Percentiles rank a stretch among this genome's conserved stretches.
Conservation (phyloP, 805 yeast species). For the Kodamaea leandrae region DNA sequence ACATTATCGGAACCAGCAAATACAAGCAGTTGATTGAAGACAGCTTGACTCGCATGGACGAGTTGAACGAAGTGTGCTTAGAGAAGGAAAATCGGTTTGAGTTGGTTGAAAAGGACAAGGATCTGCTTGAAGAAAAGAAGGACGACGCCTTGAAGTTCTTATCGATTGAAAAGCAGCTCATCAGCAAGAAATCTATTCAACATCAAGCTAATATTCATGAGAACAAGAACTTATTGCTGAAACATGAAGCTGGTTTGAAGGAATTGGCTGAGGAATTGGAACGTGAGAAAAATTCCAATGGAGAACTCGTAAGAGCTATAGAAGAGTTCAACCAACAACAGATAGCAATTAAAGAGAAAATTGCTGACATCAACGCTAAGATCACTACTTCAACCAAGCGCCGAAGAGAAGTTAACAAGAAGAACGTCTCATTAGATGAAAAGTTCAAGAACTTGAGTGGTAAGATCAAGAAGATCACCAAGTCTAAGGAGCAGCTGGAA, state of each 20-base stretch:
- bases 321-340: constrained; percentile 35
- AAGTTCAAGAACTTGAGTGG: constrained; percentile 61
- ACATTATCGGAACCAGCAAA: constrained; percentile 89
- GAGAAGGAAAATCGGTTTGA: constrained; percentile 80
- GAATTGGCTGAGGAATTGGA: constrained; percentile 42
- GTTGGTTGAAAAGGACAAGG: constrained; percentile 75
- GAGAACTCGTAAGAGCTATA: constrained; percentile 27
- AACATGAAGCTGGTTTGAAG: constrained; percentile 35
- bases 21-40: constrained; percentile 78
- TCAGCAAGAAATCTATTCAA: constrained; percentile 51
- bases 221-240: constrained; percentile 38
- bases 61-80: constrained; percentile 72
- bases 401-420: constrained; percentile 39
- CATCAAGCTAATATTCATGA: constrained; percentile 51
- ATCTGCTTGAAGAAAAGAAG: constrained; percentile 61
- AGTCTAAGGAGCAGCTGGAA: constrained; percentile 48
- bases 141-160: constrained; percentile 67
- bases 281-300: constrained; percentile 42
- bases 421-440: constrained; percentile 71
- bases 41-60: constrained; percentile 58
- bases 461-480: constrained; percentile 59
- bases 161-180: constrained; percentile 58
- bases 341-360: constrained; percentile 23
- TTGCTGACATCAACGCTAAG: constrained; percentile 24
- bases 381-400: constrained; percentile 23